Base-by-base conservation (phyloP, 108 stramenopile genomes). In the Pseudonitzschia delicatissima region DNA sequence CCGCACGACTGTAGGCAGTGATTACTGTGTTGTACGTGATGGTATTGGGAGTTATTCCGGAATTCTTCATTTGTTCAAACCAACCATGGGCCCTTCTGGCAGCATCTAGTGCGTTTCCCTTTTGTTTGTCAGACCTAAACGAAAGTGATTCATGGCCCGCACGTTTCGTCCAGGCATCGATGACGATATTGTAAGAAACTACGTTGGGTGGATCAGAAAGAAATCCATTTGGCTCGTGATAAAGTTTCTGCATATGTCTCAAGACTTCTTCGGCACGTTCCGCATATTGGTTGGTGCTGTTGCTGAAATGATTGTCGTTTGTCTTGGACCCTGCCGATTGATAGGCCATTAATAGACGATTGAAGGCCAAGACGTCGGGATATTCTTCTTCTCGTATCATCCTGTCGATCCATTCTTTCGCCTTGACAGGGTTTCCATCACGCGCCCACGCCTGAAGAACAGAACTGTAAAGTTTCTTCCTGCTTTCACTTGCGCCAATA, bases 21-120 rank as follows among this genome's bases (percentile, higher is more conserved):
- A 91, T 64, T 7, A 88, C 85, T 0, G 86, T 74, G 66, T 91
- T 88, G 74, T 81, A 91, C 17, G 83, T 85, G 23, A 88, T 81
- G 45, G 69, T 73, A 64, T 91, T 83, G 11, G 78, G 77, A 17
- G 11, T 4, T 33, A 49, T 23, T 27, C 69, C 61, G 0, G 31
- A 6, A 5, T 64, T 25, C 37, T 76, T 57, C 78, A 76, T 72
- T 39, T 67, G 76, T 35, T 83, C 67, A 25, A 88, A 72, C 63
- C 85, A 72, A 62, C 82, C 82, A 42, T 86, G 81, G 6, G 86
- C 86, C 29, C 82, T 71, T 9, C 45, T 29, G 0, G 87, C 82
- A 26, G 78, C 78, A 28, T 73, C 66, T 17, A 57, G 12, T 62
- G 47, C 48, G 9, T n/a, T 27, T 39, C 60, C 55, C 25, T 28